Base-by-base conservation (phyloP, 1,284 basidiomycete species). In the Phylloboletellus chloephorus region DNA sequence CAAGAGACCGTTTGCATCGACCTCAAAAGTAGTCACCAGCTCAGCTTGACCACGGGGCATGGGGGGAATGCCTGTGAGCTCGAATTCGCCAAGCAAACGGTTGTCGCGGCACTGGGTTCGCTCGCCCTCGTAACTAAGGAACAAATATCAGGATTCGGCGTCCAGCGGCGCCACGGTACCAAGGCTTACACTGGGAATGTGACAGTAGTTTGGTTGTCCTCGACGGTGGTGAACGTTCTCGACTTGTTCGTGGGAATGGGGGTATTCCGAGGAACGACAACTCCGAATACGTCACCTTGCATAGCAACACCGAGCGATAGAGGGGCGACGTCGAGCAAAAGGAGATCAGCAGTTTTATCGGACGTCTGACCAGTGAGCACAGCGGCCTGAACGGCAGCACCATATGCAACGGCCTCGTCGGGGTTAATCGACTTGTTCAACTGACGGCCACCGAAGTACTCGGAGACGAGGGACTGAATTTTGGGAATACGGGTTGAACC, bases 401-500 rank as follows among this genome's bases (percentile, higher is more conserved):
- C 93, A 66, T 92, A 92, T 43, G 89, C 90, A 56, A 93, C 91
- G 57, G 90, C 91, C 72, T 94, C 90, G 61, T 94, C 91, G 50
- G 91, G 91, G 77, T 94, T 94, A 72, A 95, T 94, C 50, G 89
- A 93, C 82, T 98, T 98, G 88, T 98, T 98, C 64, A 96, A 73
- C 68, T 95, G 88, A 62, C 93, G 92, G 50, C 92, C 93, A 68
- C 87, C 88, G 67, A 98, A 99, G 81, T 84, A 92, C 67, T 98
- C 95, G 50, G 94, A 98, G 47, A 99, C 93, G 49, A 98, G 84
- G 21, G 91, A 80, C 73, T 98, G 95, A 58, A 99, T 90, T 78
- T 98, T 98, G 60, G 95, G 95, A 67, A 99, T 99, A 82, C 96
- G 95, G 55, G 96, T 98, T 43, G 96, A 98, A 56, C 96, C 94